These are phyloP conservation scores for Fagus crenata DNA, from an alignment of 306 rosid species.

Conservation along the genomic window DNA sequence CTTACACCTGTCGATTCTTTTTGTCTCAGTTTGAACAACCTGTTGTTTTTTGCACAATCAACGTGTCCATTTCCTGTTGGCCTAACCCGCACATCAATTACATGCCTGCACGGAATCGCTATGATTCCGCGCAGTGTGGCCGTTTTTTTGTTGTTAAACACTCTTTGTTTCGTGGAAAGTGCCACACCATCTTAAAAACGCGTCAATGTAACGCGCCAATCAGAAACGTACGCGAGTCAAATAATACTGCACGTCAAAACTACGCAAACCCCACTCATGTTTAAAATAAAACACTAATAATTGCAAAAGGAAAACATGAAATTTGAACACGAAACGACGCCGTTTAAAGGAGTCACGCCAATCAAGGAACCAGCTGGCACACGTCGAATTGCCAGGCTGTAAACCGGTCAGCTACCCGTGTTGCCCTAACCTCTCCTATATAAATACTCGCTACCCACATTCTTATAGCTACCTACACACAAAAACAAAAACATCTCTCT, in stretches of 20 bases:
- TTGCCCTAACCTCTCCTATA: constrained; percentile 60
- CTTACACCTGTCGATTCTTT: constrained; percentile 29
- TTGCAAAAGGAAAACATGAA: no score
- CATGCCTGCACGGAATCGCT: background rate
- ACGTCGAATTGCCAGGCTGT: constrained; percentile 58
- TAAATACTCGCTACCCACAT: background rate
- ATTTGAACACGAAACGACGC: background rate
- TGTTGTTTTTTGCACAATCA: background rate
- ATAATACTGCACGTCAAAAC: no score
- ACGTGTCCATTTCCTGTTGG: constrained; percentile 5
- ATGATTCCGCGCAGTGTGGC: constrained; percentile 12
- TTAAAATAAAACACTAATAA: no score
- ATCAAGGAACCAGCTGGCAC: constrained; percentile 49
- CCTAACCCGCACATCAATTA: background rate
- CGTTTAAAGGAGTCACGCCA: background rate
- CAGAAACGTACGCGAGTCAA: no score
- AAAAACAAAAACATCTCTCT: no score
- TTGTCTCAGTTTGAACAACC: background rate
- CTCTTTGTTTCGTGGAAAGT: background rate
- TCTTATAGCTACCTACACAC: no score
- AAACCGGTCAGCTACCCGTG: constrained; percentile 58
- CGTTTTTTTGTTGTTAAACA: background rate
- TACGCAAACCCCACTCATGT: no score
- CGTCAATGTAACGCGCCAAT: background rate
- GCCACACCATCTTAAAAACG: background rate